Base-by-base conservation (phyloP, 139 green algal genomes). In the Chlorella sp. region DNA sequence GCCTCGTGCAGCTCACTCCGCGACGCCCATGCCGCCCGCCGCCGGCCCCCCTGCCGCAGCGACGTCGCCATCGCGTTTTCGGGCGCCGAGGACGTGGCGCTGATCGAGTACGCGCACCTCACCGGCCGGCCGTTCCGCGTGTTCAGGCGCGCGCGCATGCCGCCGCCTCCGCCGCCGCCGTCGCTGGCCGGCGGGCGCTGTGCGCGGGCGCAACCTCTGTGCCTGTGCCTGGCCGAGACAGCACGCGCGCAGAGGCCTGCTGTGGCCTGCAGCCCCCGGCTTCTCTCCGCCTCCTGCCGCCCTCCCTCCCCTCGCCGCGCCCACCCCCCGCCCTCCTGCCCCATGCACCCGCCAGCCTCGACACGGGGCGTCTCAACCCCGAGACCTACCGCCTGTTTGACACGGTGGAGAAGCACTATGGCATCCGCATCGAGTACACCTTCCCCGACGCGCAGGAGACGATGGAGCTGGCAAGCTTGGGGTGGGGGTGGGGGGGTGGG, bases 321-420 rank as follows among this genome's bases (percentile, higher is more conserved):
- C 15, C 46, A 35, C 51, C 6, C 36, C 36, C 48, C 21, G 5
- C 25, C 25, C 50, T 40, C 53, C 66, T 67, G 36, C 21, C 33
- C 27, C 42, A 25, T 72, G 41, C 14, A 5, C 51, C 51, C 51
- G 51, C 8, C 82, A 95, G 87, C 77, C 82, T 99, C 69, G 96
- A 99, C 86, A 99, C 96, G 8, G 96, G 96, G 42, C 90, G 96
- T 64, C 86, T 99, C n/a, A 98, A 99, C 84, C 68, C 91, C 0
- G 96, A 99, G 90, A 99, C 96, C 1, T 99, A 99, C 90, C 87
- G 83, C 53, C 76, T 97, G 48, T 98, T 98, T 85, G 91, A 97
- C 73, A 77, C 76, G 21, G 94, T 98, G 63, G 94, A 99, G 90
- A 97, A 98, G 87, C 95, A 98, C 86, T 99, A 98, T 77, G 85